Base-by-base conservation (phyloP, 495 filamentous ascomycete genomes). In the Platismatia glauca region DNA sequence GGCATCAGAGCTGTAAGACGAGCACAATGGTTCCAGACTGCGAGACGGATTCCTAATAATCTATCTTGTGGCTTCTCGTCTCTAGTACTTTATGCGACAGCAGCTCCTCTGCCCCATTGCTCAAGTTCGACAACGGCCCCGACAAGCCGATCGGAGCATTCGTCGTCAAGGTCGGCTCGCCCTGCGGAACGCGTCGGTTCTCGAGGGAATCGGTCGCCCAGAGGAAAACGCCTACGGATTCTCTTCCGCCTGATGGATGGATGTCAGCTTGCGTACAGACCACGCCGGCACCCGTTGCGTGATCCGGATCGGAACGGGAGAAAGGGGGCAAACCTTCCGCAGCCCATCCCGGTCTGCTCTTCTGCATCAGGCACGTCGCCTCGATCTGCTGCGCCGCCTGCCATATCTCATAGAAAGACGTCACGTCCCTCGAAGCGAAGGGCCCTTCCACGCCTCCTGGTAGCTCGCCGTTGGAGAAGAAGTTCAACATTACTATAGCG, bases 401-500 rank as follows among this genome's bases (percentile, higher is more conserved):
- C 22, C 52, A 62, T 16, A 62, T 20, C 24, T 62, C 53, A 24
- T 33, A 37, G 39, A 48, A 62, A 18, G 60, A 48, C 31, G 60
- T 33, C 41, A 44, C 29, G 22, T 62, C 60, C 35, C 60, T 38
- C 15, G 60, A 62, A 31, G 60, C 34, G 22, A 43, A 57, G 5
- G n/a, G 5, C 6, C 39, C 39, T 34, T 43, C 41, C 16, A 44
- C 52, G 15, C 11, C 20, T 13, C 39, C 60, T 4, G 60, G 53
- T 35, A 62, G 37, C 20, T 22, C 34, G 8, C 41, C 39, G 16
- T 46, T 7, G 20, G 60, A 41, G 13, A 57, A 62, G 39, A 57
- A 34, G 20, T 62, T 62, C 60, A 62, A 24, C 60, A 62, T 62
- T 20, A 62, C 53, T 38, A 62, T 57, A 6, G 52, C 60, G n/a